Conservation (phyloP, 352 stramenopile species). For the Elongisporangium prolatum region DNA sequence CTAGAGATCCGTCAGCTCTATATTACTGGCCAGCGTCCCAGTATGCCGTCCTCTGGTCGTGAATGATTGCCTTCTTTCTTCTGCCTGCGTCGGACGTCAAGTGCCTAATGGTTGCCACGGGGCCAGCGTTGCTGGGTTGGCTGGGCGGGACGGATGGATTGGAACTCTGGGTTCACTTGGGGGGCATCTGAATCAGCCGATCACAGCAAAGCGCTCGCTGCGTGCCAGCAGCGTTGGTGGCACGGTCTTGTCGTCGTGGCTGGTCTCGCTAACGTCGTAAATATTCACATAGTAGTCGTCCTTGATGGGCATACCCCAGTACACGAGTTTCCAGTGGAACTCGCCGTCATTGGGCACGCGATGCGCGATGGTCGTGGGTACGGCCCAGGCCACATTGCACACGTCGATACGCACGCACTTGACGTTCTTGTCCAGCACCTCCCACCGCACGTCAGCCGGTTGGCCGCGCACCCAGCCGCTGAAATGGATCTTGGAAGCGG, state of each 20-base stretch:
- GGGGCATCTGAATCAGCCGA: slow-evolving; percentile 17
- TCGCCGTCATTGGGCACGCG: slow-evolving; percentile 62
- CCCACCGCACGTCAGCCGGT: slow-evolving; percentile 74
- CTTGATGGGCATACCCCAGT: slow-evolving; percentile 83
- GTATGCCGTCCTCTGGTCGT: not conserved
- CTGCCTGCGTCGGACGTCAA: not conserved
- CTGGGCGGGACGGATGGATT: not conserved
- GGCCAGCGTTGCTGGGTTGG: not conserved
- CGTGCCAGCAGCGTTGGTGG: slow-evolving; percentile 48
- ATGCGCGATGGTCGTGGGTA: slow-evolving; percentile 71
- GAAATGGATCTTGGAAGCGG: slow-evolving; percentile 39
- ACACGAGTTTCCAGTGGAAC: slow-evolving; percentile 73
- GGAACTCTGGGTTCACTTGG: not conserved
- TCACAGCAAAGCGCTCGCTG: slow-evolving; percentile 71
- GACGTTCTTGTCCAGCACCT: slow-evolving; percentile 64
- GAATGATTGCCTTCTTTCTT: not conserved
- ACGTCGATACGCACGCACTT: slow-evolving; percentile 79
- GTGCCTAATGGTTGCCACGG: not conserved
- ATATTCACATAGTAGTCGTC: slow-evolving; percentile 87
- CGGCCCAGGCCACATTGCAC: slow-evolving; percentile 79
- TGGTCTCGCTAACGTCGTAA: slow-evolving; percentile 71
- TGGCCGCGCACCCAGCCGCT: slow-evolving; percentile 73
- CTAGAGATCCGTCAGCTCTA: not conserved
- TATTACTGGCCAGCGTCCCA: not conserved
- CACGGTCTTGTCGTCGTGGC: slow-evolving; percentile 20